Base-by-base conservation (phyloP, 2,329 filamentous ascomycete species). In the Keithomyces neogunnii region DNA sequence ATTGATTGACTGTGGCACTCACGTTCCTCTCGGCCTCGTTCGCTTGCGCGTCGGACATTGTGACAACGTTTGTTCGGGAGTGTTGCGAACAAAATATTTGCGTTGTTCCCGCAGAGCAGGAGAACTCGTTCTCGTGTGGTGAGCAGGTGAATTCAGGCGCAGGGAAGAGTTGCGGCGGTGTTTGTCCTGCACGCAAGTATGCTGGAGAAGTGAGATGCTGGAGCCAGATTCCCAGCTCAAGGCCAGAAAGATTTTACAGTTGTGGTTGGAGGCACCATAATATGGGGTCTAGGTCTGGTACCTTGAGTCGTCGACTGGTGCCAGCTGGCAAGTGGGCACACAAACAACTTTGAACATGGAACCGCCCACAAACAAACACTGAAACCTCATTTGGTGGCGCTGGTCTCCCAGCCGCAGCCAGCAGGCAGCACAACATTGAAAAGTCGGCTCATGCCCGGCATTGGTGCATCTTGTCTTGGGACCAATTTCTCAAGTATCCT, bases 21-120 rank as follows among this genome's bases (percentile, higher is more conserved):
- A 83, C 80, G 73, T 97, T 99, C 83, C 97, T 97, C 82, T 99
- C 93, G 63, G 92, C 92, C 74, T 97, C 93, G 75, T 86, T 91
- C 70, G 83, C 82, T 74, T 89, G 84, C 66, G 85, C 77, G 74
- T 90, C 85, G 77, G 87, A 91, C 89, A 95, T 95, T 65, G 75
- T 91, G 81, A 69, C 56, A 57, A 59, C 58, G 55, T 52, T 56
- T 53, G 56, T 53, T 57, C 54, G 45, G 45, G 30, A 45, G 19
- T 39, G 38, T 56, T 54, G 54, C 58, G 57, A 56, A 58, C 53
- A 57, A 56, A 56, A 52, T 54, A 53, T 46, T 49, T 53, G 56
- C 55, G 50, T 55, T 56, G 57, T 55, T 60, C 56, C 62, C 60
- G 60, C 57, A 55, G 57, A 31, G 43, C 49, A 55, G 48, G 51